Percentiles rank a stretch among this genome's conserved stretches.
Conservation (phyloP, 2,329 filamentous ascomycete genomes). For the Cladosporium sp. region DNA sequence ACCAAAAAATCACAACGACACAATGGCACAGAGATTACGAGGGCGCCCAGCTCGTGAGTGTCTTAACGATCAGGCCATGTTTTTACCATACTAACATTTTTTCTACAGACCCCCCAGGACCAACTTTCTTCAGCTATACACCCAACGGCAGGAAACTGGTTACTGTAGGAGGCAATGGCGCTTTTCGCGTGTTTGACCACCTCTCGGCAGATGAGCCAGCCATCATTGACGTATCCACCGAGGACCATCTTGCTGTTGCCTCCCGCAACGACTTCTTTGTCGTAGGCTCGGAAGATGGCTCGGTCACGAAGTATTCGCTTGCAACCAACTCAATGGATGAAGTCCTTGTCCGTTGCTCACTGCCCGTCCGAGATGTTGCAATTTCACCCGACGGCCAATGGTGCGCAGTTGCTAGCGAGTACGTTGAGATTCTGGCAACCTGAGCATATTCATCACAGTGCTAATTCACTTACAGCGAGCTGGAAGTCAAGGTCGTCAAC, state of each 20-base stretch:
- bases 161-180: constrained; percentile 90
- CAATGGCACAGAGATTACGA: constrained; percentile 47
- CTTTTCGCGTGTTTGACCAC: constrained; percentile 86
- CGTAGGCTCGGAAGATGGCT: constrained; percentile 87
- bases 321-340: constrained; percentile 68
- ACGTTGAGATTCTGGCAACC: constrained; percentile 29
- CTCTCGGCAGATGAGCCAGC: constrained; percentile 87
- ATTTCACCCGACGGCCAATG: constrained; percentile 77
- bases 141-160: constrained; percentile 81
- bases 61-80: no score
- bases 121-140: constrained; percentile 84
- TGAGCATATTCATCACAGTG: neutral
- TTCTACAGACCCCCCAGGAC: constrained; percentile 68
- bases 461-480: constrained; percentile 51
- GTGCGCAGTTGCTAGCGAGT: constrained; percentile 95
- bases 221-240: constrained; percentile 86
- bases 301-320: constrained; percentile 90
- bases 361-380: constrained; percentile 81
- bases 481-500: constrained; percentile 84
- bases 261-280: constrained; percentile 79
- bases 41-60: constrained; percentile 56
- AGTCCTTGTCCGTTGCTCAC: constrained; percentile 75
- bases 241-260: constrained; percentile 76
- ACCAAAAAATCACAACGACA: neutral
- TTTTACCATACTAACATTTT: neutral